A percentile compares a stretch with the other conserved stretches of the same genome.
phyloP scores from a whole-genome alignment of 495 filamentous ascomycete genomes.

The Pseudevernia furfuracea region DNA sequence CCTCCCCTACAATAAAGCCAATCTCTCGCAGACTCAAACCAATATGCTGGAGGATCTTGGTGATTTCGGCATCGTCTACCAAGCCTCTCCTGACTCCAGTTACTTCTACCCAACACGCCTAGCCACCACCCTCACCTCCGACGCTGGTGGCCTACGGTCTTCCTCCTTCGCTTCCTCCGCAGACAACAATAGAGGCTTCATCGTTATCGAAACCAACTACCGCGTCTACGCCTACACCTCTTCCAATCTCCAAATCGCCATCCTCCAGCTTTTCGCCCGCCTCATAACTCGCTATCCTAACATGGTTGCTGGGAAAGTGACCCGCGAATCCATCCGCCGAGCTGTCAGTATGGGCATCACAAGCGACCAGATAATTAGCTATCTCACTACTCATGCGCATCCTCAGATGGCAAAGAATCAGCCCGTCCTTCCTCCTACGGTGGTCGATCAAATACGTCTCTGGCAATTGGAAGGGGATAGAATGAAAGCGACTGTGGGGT shows the following conservation, averaged over 20 bases:
- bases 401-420: constrained; percentile 71
- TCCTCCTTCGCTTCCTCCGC: constrained; percentile 40
- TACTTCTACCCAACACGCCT: constrained; percentile 92
- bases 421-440: constrained; percentile 74
- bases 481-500: constrained; percentile 73
- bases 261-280: constrained; percentile 81
- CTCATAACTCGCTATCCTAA: constrained; percentile 85
- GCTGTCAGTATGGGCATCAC: constrained; percentile 91
- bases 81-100: constrained; percentile 39
- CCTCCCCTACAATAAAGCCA: constrained; percentile 72
- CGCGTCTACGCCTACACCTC: constrained; percentile 93
- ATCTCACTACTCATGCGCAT: constrained; percentile 83
- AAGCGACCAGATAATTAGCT: constrained; percentile 83
- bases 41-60: constrained; percentile 77
- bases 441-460: constrained; percentile 92
- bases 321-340: constrained; percentile 72
- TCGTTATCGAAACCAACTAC: constrained; percentile 98
- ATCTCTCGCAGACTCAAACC: constrained; percentile 70
- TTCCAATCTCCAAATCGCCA: constrained; percentile 84
- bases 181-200: constrained; percentile 57
- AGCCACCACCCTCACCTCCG: constrained; percentile 87
- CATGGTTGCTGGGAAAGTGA: constrained; percentile 82
- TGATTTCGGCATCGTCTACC: constrained; percentile 89
- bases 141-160: constrained; percentile 59
- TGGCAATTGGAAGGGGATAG: constrained; percentile 97